Evolutionary conservation across 2,329 filamentous ascomycete species (phyloP).

Genomic region (Pleurostoma richardsiae): DNA sequence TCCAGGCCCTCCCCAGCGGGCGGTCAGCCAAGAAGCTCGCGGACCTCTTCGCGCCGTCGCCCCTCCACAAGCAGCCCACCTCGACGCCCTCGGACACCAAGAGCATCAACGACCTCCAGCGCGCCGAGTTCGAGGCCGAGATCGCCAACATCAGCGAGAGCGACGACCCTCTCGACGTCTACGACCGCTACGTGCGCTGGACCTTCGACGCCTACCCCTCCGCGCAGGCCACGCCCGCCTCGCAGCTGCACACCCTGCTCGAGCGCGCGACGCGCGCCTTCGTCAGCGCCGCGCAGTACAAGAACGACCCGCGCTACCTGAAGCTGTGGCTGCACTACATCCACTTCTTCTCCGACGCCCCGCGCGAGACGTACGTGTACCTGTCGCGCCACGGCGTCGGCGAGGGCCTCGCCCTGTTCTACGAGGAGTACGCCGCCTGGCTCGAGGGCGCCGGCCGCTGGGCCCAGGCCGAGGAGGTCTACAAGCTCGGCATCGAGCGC

Average conservation of each 20-base stretch:
- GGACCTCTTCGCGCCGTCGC: constrained; percentile 69
- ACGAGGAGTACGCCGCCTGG: constrained; percentile 95
- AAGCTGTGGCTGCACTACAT: constrained; percentile 95
- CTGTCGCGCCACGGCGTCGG: constrained; percentile 84
- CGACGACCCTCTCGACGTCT: constrained; percentile 92
- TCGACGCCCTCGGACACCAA: constrained; percentile 68
- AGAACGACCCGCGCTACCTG: constrained; percentile 89
- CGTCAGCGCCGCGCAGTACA: constrained; percentile 80
- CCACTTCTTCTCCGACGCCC: constrained; percentile 85
- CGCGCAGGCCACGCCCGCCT: constrained; percentile 84
- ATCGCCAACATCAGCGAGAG: constrained; percentile 73
- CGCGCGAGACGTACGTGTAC: constrained; percentile 88
- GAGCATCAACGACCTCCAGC: constrained; percentile 72
- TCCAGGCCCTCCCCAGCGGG: constrained; percentile 82
- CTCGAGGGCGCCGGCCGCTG: constrained; percentile 79
- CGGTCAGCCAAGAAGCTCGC: constrained; percentile 86
- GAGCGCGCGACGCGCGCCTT: constrained; percentile 92
- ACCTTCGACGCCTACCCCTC: constrained; percentile 92
- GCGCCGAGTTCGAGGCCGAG: constrained; percentile 83
- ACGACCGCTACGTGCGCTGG: constrained; percentile 96
- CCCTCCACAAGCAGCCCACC: constrained; percentile 50
- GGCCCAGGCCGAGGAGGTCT: constrained; percentile 91
- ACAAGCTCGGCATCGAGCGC: constrained; percentile 80
- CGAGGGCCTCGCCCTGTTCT: constrained; percentile 82
- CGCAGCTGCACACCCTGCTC: constrained; percentile 81